phyloP scores from a whole-genome alignment of 2,329 filamentous ascomycete genomes.

The Trichophyton simii region DNA sequence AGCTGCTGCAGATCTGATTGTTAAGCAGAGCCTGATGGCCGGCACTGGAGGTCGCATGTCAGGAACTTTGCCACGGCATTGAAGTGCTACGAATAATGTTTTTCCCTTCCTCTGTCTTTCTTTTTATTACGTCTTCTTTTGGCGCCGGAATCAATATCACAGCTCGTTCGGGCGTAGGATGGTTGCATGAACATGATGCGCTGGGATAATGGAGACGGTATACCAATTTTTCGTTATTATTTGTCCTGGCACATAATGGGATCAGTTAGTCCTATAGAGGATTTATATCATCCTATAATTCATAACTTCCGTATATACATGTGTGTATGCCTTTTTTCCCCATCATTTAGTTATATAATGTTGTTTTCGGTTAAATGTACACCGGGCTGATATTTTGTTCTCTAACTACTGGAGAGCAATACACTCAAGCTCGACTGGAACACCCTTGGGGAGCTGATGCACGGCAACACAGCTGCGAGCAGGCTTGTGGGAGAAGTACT shows the following conservation, averaged over 20 bases:
- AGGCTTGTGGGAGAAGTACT: slow-evolving; percentile 55
- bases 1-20: slow-evolving; percentile 85
- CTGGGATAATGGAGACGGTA: neutral
- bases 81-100: neutral
- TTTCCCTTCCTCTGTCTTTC: neutral
- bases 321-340: no score
- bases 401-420: slow-evolving; percentile 37
- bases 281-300: neutral
- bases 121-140: neutral
- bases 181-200: neutral
- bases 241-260: neutral
- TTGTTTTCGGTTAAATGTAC: neutral
- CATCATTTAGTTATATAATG: neutral
- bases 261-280: neutral
- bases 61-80: slow-evolving; percentile 23
- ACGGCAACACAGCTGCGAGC: slow-evolving; percentile 52
- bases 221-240: neutral
- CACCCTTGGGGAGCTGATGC: slow-evolving; percentile 49
- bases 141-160: neutral
- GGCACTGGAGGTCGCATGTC: slow-evolving; percentile 43
- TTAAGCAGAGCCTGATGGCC: slow-evolving; percentile 71
- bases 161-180: neutral
- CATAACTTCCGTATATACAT: neutral
- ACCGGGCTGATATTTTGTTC: neutral
- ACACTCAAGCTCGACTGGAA: slow-evolving; percentile 53